Evolutionary conservation across 176 grass and related monocot species (phyloP).

Genomic region (Echinochloa phyllopogon): DNA sequence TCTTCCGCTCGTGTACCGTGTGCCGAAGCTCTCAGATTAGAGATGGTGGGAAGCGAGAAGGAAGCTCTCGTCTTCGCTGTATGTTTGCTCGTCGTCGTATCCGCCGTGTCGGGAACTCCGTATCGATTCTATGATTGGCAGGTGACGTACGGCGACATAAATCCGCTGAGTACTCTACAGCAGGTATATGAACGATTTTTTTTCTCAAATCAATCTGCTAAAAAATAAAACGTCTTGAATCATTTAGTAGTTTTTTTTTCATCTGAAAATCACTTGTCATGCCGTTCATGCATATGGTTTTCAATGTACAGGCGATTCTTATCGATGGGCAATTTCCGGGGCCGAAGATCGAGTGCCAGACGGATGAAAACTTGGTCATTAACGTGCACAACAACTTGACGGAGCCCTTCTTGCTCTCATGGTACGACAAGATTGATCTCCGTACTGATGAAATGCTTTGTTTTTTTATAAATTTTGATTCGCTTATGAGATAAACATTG

Average conservation of each 20-base stretch:
- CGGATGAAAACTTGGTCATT: slow-evolving; percentile 74
- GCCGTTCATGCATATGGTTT: neutral
- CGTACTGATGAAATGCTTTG: neutral
- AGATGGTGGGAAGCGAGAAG: neutral
- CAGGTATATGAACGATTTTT: slow-evolving; percentile 38
- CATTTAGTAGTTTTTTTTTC: neutral
- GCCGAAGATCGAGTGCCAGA: slow-evolving; percentile 69
- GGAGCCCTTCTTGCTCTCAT: slow-evolving; percentile 82
- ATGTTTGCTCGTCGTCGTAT: neutral
- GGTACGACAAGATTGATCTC: slow-evolving; percentile 40
- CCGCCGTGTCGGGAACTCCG: slow-evolving; percentile 46
- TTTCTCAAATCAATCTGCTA: neutral
- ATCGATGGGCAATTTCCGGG: slow-evolving; percentile 90
- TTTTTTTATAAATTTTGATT: neutral
- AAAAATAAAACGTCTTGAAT: neutral
- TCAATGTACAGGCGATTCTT: slow-evolving; percentile 56
- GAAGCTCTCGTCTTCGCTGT: neutral
- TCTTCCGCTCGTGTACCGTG: too few relatives aligned
- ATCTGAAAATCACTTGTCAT: neutral
- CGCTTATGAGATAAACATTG: neutral
- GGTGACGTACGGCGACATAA: slow-evolving; percentile 61
- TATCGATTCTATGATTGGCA: slow-evolving; percentile 71
- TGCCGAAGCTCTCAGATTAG: too few relatives aligned
- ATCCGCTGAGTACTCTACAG: slow-evolving; percentile 58
- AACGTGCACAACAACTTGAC: slow-evolving; percentile 68